Percentiles rank a stretch among this genome's conserved stretches.
Evolutionary conservation across 1,139 yeast genomes (phyloP).

Genomic region (Saccharomyces hybrid): DNA sequence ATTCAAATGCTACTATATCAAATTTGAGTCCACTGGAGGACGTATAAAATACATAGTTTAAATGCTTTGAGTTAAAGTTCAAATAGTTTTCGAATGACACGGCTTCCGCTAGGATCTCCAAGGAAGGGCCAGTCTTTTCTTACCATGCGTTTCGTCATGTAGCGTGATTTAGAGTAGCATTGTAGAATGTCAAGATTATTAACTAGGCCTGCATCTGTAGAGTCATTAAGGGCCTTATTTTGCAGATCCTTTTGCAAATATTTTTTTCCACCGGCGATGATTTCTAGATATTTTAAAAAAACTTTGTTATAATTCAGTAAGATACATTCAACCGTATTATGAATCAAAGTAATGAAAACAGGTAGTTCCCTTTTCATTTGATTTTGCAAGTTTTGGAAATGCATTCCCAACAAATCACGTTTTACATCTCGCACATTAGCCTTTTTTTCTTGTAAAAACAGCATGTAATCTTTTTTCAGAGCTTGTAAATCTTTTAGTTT

Average conservation of each 20-base stretch:
- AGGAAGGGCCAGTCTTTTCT: conserved; percentile 26
- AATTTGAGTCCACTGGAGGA: too few species aligned
- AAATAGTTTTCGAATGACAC: conserved; percentile 31
- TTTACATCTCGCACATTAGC: conserved; percentile 22
- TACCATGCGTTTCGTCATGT: conserved; percentile 26
- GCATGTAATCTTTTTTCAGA: conserved; percentile 30
- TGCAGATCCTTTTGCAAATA: conserved; percentile 22
- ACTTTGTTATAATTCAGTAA: conserved; percentile 21
- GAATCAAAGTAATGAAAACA: conserved; percentile 15
- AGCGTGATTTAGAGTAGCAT: conserved; percentile 26
- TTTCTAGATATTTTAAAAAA: conserved; percentile 28
- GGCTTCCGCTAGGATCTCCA: conserved; percentile 24
- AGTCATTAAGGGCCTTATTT: conserved; percentile 8
- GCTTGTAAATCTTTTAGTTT: conserved; percentile 29
- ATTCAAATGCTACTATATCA: too few species aligned
- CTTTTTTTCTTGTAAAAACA: conserved; percentile 23
- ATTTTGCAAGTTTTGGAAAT: conserved; percentile 27
- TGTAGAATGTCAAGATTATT: conserved; percentile 34
- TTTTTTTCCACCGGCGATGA: conserved; percentile 25
- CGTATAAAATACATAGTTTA: not conserved
- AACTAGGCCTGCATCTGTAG: conserved; percentile 13
- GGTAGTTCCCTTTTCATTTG: conserved; percentile 32
- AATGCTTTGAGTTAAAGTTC: conserved; percentile 19
- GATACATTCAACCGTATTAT: conserved; percentile 15
- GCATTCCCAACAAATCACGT: conserved; percentile 25